Evolutionary conservation across 306 rosid genomes (phyloP), one percentile per base, ranked within the genome.

Genomic region (Gastrolobium bilobum): DNA sequence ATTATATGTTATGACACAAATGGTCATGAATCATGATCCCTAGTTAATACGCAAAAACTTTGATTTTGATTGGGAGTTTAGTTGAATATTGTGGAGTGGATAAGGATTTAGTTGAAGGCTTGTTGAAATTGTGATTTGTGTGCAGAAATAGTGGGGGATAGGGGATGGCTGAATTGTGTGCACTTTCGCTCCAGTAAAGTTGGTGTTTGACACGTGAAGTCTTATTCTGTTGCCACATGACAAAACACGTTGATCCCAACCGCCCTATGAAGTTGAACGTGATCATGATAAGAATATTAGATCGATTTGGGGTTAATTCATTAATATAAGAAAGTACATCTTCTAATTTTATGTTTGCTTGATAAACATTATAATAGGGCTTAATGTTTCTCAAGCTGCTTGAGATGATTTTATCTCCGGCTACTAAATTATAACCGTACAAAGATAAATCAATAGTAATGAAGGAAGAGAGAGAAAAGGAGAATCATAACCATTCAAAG

Each of bases 81-180:
- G 20, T 71, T 65, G 65, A 60, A 31, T 61, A 31, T 62, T 52
- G 47, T n/a, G 54, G 70, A 79, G 83, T 57, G 66, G 60, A 69
- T 58, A 38, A 42, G 65, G 3, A 5, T 15, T 4, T 68, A 37
- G 47, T 47, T 64, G 2, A 9, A 40, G 48, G 7, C 3, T 59
- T 5, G 51, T 67, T 33, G 76, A 29, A 34, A 42, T 40, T 58
- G 69, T 43, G 33, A 29, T 14, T n/a, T 10, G 62, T 3, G 34
- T 39, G 6, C n/a, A 59, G 33, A 3, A 42, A 42, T 64, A 34
- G 31, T 6, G 78, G 30, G 48, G 57, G 65, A 9, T 10, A 5
- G 67, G 53, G 47, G 14, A 43, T 7, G 66, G 68, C 46, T 4
- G 59, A 78, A 10, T 39, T 30, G 46, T 2, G 51, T 2, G 57